These are phyloP conservation scores for Eimeria necatrix DNA, from an alignment of 169 alveolate species.

Conservation along the genomic window DNA sequence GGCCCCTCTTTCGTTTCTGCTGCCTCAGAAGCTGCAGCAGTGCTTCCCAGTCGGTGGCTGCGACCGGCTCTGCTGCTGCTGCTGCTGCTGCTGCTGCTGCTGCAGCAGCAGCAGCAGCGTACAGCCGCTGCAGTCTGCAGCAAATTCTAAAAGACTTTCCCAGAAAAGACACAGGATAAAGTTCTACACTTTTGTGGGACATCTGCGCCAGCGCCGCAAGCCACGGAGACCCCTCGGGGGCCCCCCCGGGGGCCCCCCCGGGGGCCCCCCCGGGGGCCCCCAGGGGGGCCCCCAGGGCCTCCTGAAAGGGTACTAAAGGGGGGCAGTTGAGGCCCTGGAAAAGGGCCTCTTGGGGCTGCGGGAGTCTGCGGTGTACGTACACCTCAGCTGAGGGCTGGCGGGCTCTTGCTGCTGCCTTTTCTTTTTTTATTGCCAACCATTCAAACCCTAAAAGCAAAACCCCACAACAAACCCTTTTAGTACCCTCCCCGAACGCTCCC, in stretches of 20 bases:
- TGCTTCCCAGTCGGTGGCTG: slow-evolving; percentile 50
- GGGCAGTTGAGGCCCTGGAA: neutral
- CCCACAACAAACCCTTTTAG: too few species aligned
- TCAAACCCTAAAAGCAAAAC: neutral
- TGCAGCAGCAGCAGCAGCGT: too few species aligned
- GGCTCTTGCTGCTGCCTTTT: neutral
- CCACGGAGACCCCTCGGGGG: neutral
- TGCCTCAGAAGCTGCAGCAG: neutral
- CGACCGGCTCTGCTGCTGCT: neutral
- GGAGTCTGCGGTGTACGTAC: slow-evolving; percentile 13
- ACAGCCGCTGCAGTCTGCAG: slow-evolving; percentile 1
- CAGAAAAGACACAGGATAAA: neutral
- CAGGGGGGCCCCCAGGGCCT: neutral
- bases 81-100: too few species aligned
- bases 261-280: neutral
- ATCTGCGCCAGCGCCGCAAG: neutral
- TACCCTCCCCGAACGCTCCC: too few species aligned
- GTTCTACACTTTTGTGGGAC: slow-evolving; percentile 9
- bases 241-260: neutral
- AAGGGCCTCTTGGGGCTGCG: slow-evolving; percentile 4
- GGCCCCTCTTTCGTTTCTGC: too few species aligned
- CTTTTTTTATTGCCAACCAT: slow-evolving; percentile 21
- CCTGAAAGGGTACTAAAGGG: neutral
- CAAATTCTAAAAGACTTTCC: neutral
- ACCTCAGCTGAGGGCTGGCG: neutral